Conservation (phyloP, 2,329 filamentous ascomycete genomes). For the Sarocladium kiliense region DNA sequence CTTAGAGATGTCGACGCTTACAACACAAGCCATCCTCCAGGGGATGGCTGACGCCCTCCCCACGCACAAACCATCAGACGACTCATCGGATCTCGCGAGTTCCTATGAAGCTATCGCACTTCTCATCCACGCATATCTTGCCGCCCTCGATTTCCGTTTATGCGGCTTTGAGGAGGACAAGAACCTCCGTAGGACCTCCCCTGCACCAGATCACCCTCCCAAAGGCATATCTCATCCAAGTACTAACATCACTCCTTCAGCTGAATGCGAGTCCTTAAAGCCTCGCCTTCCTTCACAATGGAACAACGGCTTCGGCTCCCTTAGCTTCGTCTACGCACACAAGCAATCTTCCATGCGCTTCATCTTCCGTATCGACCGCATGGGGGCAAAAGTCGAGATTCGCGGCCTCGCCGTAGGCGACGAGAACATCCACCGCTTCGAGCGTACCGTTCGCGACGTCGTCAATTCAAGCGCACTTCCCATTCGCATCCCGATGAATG, state of each 20-base stretch:
- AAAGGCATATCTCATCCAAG: no score
- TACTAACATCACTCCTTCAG: slow-evolving; percentile 12
- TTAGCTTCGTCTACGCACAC: slow-evolving; percentile 84
- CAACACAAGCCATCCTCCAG: slow-evolving; percentile 37
- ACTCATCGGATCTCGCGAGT: slow-evolving; percentile 59
- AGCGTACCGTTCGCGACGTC: slow-evolving; percentile 67
- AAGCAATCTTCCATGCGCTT: slow-evolving; percentile 80
- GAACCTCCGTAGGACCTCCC: slow-evolving; percentile 51
- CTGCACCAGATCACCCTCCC: no score
- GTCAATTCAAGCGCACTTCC: slow-evolving; percentile 57
- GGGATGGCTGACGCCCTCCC: slow-evolving; percentile 57
- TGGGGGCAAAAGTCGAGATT: slow-evolving; percentile 80
- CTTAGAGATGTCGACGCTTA: slow-evolving; percentile 18
- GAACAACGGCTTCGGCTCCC: slow-evolving; percentile 68
- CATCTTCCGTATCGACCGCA: slow-evolving; percentile 73
- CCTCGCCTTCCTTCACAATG: slow-evolving; percentile 69
- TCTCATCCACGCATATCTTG: slow-evolving; percentile 78
- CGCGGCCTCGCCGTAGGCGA: slow-evolving; percentile 74
- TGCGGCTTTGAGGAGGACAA: slow-evolving; percentile 82
- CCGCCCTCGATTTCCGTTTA: slow-evolving; percentile 73
- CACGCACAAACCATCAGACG: slow-evolving; percentile 45
- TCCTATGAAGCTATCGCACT: slow-evolving; percentile 81
- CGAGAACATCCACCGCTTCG: slow-evolving; percentile 75
- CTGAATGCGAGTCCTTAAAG: slow-evolving; percentile 49
- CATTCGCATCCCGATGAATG: slow-evolving; percentile 46